Evolutionary conservation across 2,329 filamentous ascomycete genomes (phyloP).

Genomic region (Penicillium aurantiogriseum): DNA sequence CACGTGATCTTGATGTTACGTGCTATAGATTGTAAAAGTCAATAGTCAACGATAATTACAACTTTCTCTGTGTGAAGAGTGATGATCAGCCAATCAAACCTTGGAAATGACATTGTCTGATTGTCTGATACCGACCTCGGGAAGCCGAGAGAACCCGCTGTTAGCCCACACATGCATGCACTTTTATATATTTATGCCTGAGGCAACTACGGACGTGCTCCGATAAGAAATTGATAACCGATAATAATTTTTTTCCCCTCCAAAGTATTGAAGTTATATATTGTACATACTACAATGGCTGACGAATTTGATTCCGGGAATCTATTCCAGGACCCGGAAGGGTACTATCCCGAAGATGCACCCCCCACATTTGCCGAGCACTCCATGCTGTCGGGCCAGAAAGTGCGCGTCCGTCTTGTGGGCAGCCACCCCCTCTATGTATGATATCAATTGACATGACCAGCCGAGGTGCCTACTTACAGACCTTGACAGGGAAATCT

Average conservation of each 20-base stretch:
- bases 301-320: constrained; percentile 42
- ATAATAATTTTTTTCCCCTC: constrained; percentile 14
- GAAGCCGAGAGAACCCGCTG: constrained; percentile 1
- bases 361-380: constrained; percentile 72
- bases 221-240: constrained; percentile 16
- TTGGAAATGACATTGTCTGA: background rate
- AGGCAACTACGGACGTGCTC: background rate
- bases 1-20: background rate
- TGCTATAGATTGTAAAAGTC: background rate
- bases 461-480: background rate
- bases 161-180: background rate
- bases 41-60: background rate
- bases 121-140: background rate
- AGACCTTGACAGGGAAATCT: constrained; percentile 63
- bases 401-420: constrained; percentile 71
- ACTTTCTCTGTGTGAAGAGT: background rate
- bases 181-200: background rate
- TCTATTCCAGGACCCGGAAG: constrained; percentile 78
- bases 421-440: constrained; percentile 85
- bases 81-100: background rate
- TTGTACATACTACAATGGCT: constrained; percentile 20
- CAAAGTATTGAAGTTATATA: background rate
- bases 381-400: constrained; percentile 63
- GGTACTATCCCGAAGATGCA: constrained; percentile 75
- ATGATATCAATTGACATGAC: constrained; percentile 29